A percentile compares a stretch with the other conserved stretches of the same genome.
Conservation (phyloP, 1,284 basidiomycete genomes). For the Boletellus sp. region DNA sequence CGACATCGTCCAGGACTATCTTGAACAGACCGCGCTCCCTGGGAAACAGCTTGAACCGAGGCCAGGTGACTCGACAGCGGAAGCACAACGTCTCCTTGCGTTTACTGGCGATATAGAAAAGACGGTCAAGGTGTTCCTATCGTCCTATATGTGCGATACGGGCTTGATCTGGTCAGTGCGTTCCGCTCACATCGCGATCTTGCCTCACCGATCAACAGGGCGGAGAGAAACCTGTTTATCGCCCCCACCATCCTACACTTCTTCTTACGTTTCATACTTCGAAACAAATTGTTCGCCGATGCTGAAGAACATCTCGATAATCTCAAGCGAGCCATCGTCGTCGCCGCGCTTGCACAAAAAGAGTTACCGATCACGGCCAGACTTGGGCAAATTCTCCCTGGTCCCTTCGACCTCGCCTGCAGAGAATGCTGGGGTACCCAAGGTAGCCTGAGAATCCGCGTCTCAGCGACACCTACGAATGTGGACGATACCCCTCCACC, state of each 20-base stretch:
- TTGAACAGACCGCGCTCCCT: slow-evolving; percentile 32
- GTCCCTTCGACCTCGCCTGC: slow-evolving; percentile 39
- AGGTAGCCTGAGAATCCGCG: slow-evolving; percentile 18
- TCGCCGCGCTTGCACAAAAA: slow-evolving; percentile 37
- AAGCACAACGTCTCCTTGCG: slow-evolving; percentile 28
- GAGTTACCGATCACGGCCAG: slow-evolving; percentile 45
- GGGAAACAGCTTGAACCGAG: slow-evolving; percentile 30
- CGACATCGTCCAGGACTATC: slow-evolving; percentile 27
- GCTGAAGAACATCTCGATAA: slow-evolving; percentile 20
- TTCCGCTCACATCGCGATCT: background rate
- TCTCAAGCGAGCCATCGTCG: slow-evolving; percentile 33
- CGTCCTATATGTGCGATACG: slow-evolving; percentile 44
- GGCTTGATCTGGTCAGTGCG: slow-evolving; percentile 44
- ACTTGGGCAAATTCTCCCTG: slow-evolving; percentile 39
- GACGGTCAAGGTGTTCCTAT: slow-evolving; percentile 48
- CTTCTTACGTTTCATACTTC: slow-evolving; percentile 47
- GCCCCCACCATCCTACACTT: slow-evolving; percentile 46
- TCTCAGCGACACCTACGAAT: slow-evolving; percentile 9
- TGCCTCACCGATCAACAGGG: slow-evolving; percentile 21
- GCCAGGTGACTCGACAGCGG: slow-evolving; percentile 10
- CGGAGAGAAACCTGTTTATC: slow-evolving; percentile 28
- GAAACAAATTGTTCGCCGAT: slow-evolving; percentile 38
- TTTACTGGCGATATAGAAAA: slow-evolving; percentile 47
- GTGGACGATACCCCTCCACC: background rate
- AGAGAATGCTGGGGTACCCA: slow-evolving; percentile 35